Evolutionary conservation across 768 basidiomycete species (phyloP).

Genomic region (Hygrophorus pudorinus): DNA sequence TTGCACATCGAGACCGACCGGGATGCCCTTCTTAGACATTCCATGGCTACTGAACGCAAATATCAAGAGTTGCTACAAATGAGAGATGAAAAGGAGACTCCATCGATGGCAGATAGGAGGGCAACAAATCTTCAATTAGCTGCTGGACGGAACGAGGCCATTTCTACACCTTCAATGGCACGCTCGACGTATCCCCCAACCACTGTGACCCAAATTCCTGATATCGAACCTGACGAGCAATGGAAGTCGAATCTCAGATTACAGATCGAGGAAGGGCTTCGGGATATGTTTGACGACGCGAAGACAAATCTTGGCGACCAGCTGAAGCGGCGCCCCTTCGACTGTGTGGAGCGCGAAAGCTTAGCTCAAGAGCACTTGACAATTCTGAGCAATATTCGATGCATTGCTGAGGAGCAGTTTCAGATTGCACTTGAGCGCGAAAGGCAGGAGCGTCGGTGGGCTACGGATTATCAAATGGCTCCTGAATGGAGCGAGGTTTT

Average conservation of each 20-base stretch:
- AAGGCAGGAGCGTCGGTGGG: conserved; percentile 40
- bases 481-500: conserved; percentile 21
- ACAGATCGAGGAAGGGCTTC: conserved; percentile 39
- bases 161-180: too few relatives aligned
- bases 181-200: conserved; percentile 1
- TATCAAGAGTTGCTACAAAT: conserved; percentile 27
- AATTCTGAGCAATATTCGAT: conserved; percentile 33
- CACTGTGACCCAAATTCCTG: conserved; percentile 11
- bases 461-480: conserved; percentile 24
- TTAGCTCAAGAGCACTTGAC: conserved; percentile 28
- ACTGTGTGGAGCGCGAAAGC: conserved; percentile 20
- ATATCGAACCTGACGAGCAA: conserved; percentile 41
- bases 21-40: conserved; percentile 19
- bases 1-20: conserved; percentile 21
- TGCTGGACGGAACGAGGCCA: too few relatives aligned
- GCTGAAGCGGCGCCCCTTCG: conserved; percentile 31
- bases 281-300: conserved; percentile 46
- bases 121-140: too few relatives aligned
- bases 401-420: conserved; percentile 37
- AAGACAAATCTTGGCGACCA: conserved; percentile 46
- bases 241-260: conserved; percentile 39
- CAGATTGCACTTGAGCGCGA: conserved; percentile 34
- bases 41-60: conserved; percentile 24
- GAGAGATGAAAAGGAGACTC: conserved; percentile 42
- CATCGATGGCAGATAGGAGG: too few relatives aligned